Base-by-base conservation (phyloP, 1,139 yeast genomes). In the Diutina mesorugosa region DNA sequence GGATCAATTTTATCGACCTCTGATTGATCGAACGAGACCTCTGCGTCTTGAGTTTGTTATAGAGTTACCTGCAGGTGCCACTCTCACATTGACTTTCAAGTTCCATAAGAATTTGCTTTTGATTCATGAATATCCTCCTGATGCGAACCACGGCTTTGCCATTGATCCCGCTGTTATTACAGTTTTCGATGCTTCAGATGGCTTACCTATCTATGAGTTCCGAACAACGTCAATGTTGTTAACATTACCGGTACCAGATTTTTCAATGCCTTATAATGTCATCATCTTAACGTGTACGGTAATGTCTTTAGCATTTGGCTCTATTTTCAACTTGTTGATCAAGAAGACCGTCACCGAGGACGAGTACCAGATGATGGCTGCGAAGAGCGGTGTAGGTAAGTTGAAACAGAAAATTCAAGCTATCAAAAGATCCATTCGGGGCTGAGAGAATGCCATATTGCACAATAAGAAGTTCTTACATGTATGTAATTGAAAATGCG, bases 261-360 rank as follows among this genome's bases (percentile, higher is more conserved):
- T 95, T 69, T 88, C 96, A 59, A 95, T 95, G 99, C 99, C 99
- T 1, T 95, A 95, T 68, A 95, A 95, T 65, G 99, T 95, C 55
- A 93, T 95, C 59, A 95, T 95, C 55, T 76, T 95, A 61, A 89
- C 98, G 0, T 89, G 97, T 29, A 95, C 99, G 0, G 87, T 90
- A 10, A 87, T 93, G 87, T 91, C 99, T 0, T 72, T 93, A 59
- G 85, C 93, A 0, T 93, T 91, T 72, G 99, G 99, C 3, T 82
- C 95, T 0, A 66, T 91, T 8, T 90, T 85, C 72, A 91, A 93
- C 64, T 73, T 91, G 58, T 67, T 93, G 52, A 83, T 86, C 26
- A 88, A 91, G 65, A 79, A 83, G 63, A 81, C 88, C 7, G 84
- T 90, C 1, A 83, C 95, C 0, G 90, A 87, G 61, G 87, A 83